These are phyloP conservation scores for Lachnellula cervina DNA, from an alignment of 2,329 filamentous ascomycete genomes.

Conservation along the genomic window DNA sequence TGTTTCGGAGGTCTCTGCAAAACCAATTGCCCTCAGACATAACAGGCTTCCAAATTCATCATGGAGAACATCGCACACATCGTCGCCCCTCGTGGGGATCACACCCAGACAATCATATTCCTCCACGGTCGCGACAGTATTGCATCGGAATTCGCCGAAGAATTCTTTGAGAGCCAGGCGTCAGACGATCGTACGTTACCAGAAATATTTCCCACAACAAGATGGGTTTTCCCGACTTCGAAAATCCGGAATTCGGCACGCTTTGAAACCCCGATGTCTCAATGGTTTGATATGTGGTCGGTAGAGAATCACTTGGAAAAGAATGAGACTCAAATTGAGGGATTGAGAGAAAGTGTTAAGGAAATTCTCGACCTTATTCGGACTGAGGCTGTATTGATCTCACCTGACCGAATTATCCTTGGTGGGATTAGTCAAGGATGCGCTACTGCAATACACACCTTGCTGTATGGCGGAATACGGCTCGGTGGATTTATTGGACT, in stretches of 20 bases:
- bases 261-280: slow-evolving; percentile 30
- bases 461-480: slow-evolving; percentile 30
- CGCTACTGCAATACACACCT: slow-evolving; percentile 36
- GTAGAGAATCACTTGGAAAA: slow-evolving; percentile 36
- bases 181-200: slow-evolving; percentile 17
- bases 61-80: slow-evolving; percentile 2
- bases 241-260: slow-evolving; percentile 26
- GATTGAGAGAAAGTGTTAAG: slow-evolving; percentile 37
- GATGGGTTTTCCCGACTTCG: slow-evolving; percentile 20
- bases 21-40: too few species aligned
- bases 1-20: too few species aligned
- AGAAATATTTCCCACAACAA: slow-evolving; percentile 15
- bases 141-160: slow-evolving; percentile 35
- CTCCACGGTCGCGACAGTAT: slow-evolving; percentile 42
- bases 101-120: slow-evolving; percentile 43
- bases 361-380: slow-evolving; percentile 32
- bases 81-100: slow-evolving; percentile 16
- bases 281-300: slow-evolving; percentile 51
- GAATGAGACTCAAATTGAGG: slow-evolving; percentile 40
- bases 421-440: slow-evolving; percentile 45
- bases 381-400: slow-evolving; percentile 33
- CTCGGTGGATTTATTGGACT: slow-evolving; percentile 38
- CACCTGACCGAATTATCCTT: slow-evolving; percentile 37
- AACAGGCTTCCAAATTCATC: neutral
- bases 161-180: slow-evolving; percentile 38